Base-by-base conservation (phyloP, 768 basidiomycete species). In the Hirschioporus abietinus region DNA sequence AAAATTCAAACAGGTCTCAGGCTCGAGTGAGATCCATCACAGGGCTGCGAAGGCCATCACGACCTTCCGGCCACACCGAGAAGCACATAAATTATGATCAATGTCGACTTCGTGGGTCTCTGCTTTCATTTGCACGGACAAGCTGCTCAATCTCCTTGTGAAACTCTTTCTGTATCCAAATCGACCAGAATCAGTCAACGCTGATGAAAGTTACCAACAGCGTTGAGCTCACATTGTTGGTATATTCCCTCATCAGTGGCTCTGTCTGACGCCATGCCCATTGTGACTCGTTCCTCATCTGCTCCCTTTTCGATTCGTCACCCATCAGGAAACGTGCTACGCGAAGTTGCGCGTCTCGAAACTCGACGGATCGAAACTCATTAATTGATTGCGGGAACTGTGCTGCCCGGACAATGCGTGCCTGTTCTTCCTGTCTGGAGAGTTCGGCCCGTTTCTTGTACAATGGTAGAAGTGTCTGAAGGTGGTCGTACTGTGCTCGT, bases 251-350 rank as follows among this genome's bases (percentile, higher is more conserved):
- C 42, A 76, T 68, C 58, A 88, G 76, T 1, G 83, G 79, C 17
- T 76, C 70, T 23, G 83, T 82, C 64, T 83, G 81, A 57, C 81
- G 77, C 75, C 77, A 85, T 0, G 80, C 78, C 88, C 87, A 89
- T 0, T 77, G 75, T 71, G 77, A 87, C 64, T 85, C 78, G 30
- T 68, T 70, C 72, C 82, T 70, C 78, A 84, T 82, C 70, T 68
- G 80, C 64, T 88, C 86, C 68, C 81, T 77, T 35, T 74, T 76
- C 7, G 63, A 26, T 9, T 65, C 63, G 35, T 74, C 65, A 6
- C 67, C 36, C 25, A 66, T 60, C 34, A 88, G 74, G 70, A 85
- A 87, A 62, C 77, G 76, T 24, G 85, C 86, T 9, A 81, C 77
- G 1, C 86, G 81, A n/a, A 83, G 71, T 74, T 84, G 80, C 0